Evolutionary conservation across 441 rosid genomes (phyloP).

Genomic region (Pelargonium australe): DNA sequence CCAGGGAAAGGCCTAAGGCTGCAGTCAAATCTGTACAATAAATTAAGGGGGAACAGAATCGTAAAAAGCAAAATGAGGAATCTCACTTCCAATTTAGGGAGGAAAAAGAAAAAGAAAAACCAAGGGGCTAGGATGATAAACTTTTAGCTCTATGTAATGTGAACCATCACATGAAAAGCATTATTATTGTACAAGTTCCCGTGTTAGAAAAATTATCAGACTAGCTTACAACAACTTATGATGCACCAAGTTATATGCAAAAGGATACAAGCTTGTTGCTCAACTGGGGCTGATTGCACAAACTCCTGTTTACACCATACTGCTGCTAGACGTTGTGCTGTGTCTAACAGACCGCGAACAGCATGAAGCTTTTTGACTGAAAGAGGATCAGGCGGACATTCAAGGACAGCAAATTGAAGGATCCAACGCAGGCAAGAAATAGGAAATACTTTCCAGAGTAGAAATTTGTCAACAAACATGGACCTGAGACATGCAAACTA

Average conservation of each 20-base stretch:
- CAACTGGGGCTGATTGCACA: conserved; percentile 60
- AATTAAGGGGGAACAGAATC: conserved; percentile 39
- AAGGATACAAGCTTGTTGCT: conserved; percentile 99
- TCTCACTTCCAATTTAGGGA: not conserved
- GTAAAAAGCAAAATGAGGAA: conserved; percentile 10
- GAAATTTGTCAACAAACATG: conserved; percentile 74
- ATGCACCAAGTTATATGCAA: conserved; percentile 7
- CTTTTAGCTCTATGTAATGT: not conserved
- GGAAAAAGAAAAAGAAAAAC: not conserved
- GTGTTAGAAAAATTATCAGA: conserved; percentile 8
- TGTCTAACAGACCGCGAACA: conserved; percentile 42
- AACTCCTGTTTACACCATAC: conserved; percentile 83
- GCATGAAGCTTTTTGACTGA: conserved; percentile 36
- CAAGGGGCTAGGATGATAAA: not conserved
- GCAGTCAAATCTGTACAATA: conserved; percentile 64
- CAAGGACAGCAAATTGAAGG: conserved; percentile 74
- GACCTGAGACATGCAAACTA: conserved; percentile 40
- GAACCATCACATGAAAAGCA: not conserved
- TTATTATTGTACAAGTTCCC: not conserved
- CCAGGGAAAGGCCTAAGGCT: conserved; percentile 88
- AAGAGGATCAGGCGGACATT: conserved; percentile 54
- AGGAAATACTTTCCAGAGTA: conserved; percentile 95
- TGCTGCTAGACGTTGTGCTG: conserved; percentile 51
- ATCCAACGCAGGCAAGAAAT: conserved; percentile 83
- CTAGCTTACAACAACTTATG: conserved; percentile 12